Percentiles rank a stretch among this genome's conserved stretches.
phyloP scores from a whole-genome alignment of 176 grass and related monocot genomes.

The Zoysia japonica region DNA sequence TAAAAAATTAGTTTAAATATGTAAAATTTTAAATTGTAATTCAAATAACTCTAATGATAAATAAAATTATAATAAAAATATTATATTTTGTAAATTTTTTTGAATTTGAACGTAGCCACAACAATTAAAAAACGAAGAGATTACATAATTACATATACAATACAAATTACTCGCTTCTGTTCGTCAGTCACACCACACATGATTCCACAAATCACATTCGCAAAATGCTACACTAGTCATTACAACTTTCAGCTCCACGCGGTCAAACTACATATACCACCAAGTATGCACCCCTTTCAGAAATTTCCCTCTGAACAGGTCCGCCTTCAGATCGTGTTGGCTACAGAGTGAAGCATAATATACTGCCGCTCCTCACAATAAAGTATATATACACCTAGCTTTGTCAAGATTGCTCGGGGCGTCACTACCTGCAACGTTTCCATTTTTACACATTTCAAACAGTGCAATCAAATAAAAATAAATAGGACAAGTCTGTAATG shows the following conservation, averaged over 20 bases:
- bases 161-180: constrained; percentile 20
- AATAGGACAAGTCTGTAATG: not conserved
- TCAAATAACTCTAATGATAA: too few species aligned
- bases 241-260: constrained; percentile 30
- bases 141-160: constrained; percentile 34
- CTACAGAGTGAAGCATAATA: constrained; percentile 18
- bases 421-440: constrained; percentile 53
- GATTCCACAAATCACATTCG: constrained; percentile 39
- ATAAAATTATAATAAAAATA: too few species aligned
- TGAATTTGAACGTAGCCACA: too few species aligned
- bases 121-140: too few species aligned
- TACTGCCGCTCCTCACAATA: constrained; percentile 17
- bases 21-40: too few species aligned
- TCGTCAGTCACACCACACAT: constrained; percentile 29
- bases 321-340: constrained; percentile 27
- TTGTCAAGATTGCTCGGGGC: constrained; percentile 26
- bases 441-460: constrained; percentile 40
- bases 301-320: constrained; percentile 15
- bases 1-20: too few species aligned
- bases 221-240: constrained; percentile 30
- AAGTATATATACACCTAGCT: constrained; percentile 46
- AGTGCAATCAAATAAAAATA: not conserved
- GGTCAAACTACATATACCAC: constrained; percentile 22
- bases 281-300: constrained; percentile 4
- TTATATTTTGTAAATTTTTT: too few species aligned